Base-by-base conservation (phyloP, 2,329 filamentous ascomycete species). In the Botrytis hyacinthi region DNA sequence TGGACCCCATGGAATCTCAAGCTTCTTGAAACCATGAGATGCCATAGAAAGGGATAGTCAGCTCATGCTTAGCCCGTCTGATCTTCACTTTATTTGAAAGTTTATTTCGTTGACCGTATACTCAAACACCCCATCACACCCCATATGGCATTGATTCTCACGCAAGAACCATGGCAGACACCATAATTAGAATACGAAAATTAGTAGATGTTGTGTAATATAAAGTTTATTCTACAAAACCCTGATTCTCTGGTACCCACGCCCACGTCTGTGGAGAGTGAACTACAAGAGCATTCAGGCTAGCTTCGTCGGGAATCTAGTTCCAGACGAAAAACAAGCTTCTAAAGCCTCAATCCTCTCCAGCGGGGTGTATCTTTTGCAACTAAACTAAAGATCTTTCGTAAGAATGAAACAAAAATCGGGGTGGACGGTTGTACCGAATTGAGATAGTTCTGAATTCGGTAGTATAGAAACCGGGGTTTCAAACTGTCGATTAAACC, bases 61-160 rank as follows among this genome's bases (percentile, higher is more conserved):
- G 74, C 74, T 75, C 72, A 75, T 73, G 62, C 77, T 71, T 74
- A 46, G 71, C 76, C 74, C 75, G 78, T 79, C 78, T 80, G 78
- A 79, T 79, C 77, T 75, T 61, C 77, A 65, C 18, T 54, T 35
- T 26, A 71, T 42, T 29, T 40, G 32, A 66, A 44, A 71, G 59
- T 71, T 29, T 32, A 71, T 44, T 48, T 32, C 1, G 9, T 14
- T 12, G 29, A 51, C 1, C 35, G 20, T 22, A 51, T 29, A 12
- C 42, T 37, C 44, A 46, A 48, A 44, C 57, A 62, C 35, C 20
- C 46, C 22, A 60, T 61, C 44, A 40, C 63, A 48, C 70, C 44
- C 32, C 26, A 57, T 18, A 14, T 10, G 46, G 60, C 20, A 67
- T 67, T n/a, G 32, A 29, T 65, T 35, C 4, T 26, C 44, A 44